Conservation (phyloP, 2,329 filamentous ascomycete species). For the Coniochaeta sp. region DNA sequence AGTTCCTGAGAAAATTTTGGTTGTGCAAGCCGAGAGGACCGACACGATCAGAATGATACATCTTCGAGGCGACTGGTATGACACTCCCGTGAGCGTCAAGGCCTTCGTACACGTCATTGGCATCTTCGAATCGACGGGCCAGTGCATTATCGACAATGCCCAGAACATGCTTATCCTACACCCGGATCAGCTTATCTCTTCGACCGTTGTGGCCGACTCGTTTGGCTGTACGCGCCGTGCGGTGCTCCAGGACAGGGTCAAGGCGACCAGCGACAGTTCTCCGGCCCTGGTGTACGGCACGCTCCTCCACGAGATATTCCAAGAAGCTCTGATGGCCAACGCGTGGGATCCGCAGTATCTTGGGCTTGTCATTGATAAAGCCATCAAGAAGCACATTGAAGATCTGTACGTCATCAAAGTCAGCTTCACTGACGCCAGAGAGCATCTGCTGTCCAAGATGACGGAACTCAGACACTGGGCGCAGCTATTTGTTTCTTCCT, state of each 20-base stretch:
- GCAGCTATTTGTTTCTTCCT: slow-evolving; percentile 64
- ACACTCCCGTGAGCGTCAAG: slow-evolving; percentile 66
- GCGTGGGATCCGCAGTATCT: slow-evolving; percentile 69
- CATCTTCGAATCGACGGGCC: slow-evolving; percentile 59
- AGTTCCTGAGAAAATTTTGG: slow-evolving; percentile 67
- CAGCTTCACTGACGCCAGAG: slow-evolving; percentile 61
- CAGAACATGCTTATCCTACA: slow-evolving; percentile 85
- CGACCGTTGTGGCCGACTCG: slow-evolving; percentile 93
- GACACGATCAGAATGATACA: slow-evolving; percentile 61
- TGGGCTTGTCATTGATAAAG: slow-evolving; percentile 54
- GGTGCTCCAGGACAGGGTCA: slow-evolving; percentile 90
- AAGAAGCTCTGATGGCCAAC: slow-evolving; percentile 79
- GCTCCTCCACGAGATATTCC: slow-evolving; percentile 91
- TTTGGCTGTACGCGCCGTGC: slow-evolving; percentile 86
- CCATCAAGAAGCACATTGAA: slow-evolving; percentile 74
- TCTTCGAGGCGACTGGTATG: slow-evolving; percentile 79
- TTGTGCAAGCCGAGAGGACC: slow-evolving; percentile 73
- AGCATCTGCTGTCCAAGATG: slow-evolving; percentile 79
- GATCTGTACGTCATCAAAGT: slow-evolving; percentile 84
- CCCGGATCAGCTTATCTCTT: slow-evolving; percentile 90
- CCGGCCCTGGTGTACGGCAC: slow-evolving; percentile 85
- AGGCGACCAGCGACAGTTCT: slow-evolving; percentile 75
- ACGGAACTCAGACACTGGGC: slow-evolving; percentile 79
- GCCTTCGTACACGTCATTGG: slow-evolving; percentile 85
- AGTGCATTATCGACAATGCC: slow-evolving; percentile 76